Base-by-base conservation (phyloP, 805 yeast genomes). In the Pichia paraexigua region DNA sequence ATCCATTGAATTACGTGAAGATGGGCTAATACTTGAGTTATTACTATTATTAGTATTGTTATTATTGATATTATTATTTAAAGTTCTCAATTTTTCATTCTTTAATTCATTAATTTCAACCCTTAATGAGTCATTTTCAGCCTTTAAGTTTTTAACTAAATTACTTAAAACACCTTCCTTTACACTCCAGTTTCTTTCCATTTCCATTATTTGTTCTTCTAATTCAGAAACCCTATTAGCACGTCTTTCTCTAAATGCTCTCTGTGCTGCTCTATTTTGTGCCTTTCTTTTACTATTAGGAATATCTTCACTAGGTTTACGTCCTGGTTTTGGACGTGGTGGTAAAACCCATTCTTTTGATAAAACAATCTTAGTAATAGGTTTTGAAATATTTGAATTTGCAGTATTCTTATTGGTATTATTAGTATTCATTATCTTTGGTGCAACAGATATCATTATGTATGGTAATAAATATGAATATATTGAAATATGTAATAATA, bases 211-310 rank as follows among this genome's bases (percentile, higher is more conserved):
- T 66, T 80, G 81, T 48, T 76, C 78, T 64, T 88, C 96, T 50
- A 91, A 72, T 63, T 86, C 95, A 53, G 80, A 81, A 9, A 89
- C 87, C 48, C 90, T 71, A 32, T 86, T 85, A 20, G 96, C 95
- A 60, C 95, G 72, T 57, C 96, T 75, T 65, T 89, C 95, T 57
- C 97, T 71, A 70, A 88, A 87, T 2, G 97, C 95, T 52, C 96
- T 64, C 71, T 91, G 95, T 22, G 97, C 96, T n/a, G 94, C 95
- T 53, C 97, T 72, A 64, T 90, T 90, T 66, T 87, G 97, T 3
- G 95, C 95, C 67, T 88, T 88, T 49, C 96, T 71, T 65, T 87
- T 87, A 22, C 85, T 80, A 0, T 91, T 90, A 0, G 96, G 95
- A 0, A 91, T 79, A 57, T 88, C 96, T 5, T 68, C 63, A 54